phyloP scores from a whole-genome alignment of 108 stramenopile species.

The Cyclotella baltica region DNA sequence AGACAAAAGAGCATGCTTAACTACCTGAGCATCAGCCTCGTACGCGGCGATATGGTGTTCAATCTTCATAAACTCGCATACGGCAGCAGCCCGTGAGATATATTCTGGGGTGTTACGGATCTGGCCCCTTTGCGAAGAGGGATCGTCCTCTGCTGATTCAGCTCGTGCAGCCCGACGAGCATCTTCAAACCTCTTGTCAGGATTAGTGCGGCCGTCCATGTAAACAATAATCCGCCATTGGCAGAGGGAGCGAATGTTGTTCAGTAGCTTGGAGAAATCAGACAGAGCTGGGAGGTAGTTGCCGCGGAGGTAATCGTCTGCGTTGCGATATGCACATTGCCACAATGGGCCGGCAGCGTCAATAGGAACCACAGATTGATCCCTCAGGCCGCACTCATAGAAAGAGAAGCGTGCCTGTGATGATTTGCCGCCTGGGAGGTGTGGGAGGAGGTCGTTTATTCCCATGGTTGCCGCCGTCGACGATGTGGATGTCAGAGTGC shows the following conservation, averaged over 20 bases:
- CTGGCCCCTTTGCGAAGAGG: not conserved
- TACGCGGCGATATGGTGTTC: not conserved
- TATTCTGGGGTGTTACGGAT: constrained; percentile 13
- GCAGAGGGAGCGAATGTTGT: constrained; percentile 4
- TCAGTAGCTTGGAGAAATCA: not conserved
- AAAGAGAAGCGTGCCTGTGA: not conserved
- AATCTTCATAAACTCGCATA: constrained; percentile 7
- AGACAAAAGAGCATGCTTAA: no score
- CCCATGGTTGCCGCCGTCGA: not conserved
- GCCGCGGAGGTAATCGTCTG: constrained; percentile 6
- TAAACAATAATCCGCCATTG: not conserved
- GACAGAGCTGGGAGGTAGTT: constrained; percentile 5
- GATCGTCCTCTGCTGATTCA: not conserved
- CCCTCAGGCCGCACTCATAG: not conserved
- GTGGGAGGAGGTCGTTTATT: not conserved
- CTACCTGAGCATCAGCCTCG: constrained; percentile 2
- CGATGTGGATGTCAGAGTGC: no score
- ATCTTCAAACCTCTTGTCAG: not conserved
- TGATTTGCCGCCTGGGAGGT: constrained; percentile 1
- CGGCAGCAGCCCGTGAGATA: not conserved
- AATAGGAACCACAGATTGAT: constrained; percentile 3
- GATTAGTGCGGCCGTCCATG: constrained; percentile 8
- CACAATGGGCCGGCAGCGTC: constrained; percentile 11
- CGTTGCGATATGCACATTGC: not conserved
- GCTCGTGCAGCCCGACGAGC: not conserved